Evolutionary conservation across 352 stramenopile species (phyloP), one percentile per base, ranked within the genome.

Genomic region (Thalassiosira hispida): DNA sequence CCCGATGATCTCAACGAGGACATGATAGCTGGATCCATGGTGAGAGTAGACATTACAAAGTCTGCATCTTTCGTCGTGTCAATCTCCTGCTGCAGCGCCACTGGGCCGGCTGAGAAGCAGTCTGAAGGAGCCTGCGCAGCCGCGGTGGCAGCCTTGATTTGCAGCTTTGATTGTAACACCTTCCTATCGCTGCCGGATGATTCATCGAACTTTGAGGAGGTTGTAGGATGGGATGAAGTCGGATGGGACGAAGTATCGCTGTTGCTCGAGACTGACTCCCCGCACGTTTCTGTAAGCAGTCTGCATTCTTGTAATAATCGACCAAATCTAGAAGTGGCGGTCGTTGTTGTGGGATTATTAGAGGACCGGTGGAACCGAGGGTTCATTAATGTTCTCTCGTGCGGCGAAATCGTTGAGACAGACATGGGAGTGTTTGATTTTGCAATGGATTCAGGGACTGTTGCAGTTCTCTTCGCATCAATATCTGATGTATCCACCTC

Each of bases 281-380:
- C 51, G 47, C 59, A 76, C 23, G 64, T 77, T 78, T 85, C 65
- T 7, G 78, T 72, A 14, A 85, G 51, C 42, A 72, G 16, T 8
- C 78, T 61, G 59, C 78, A 85, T 69, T 85, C 65, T 44, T 73
- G 46, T 18, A 85, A 56, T 20, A 85, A 60, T 25, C 66, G 35
- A 31, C 78, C 78, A 55, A 85, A 85, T 31, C 78, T 56, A 12
- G 78, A 57, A 11, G 71, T 73, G 14, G 67, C 73, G 14, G 53
- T 55, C 14, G 56, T 5, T 3, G 46, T 23, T 2, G 46, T 25
- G 2, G 8, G 2, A 16, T 49, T 49, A 4, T 35, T 33, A 11
- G 9, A 42, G 38, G 25, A 29, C 16, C 16, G n/a, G 5, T 51
- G 20, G 18, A 56, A 27, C n/a, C 2, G 51, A 23, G 33, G 49